Evolutionary conservation across 2,329 filamentous ascomycete species (phyloP).

Genomic region (Aspergillus eucalypticola): DNA sequence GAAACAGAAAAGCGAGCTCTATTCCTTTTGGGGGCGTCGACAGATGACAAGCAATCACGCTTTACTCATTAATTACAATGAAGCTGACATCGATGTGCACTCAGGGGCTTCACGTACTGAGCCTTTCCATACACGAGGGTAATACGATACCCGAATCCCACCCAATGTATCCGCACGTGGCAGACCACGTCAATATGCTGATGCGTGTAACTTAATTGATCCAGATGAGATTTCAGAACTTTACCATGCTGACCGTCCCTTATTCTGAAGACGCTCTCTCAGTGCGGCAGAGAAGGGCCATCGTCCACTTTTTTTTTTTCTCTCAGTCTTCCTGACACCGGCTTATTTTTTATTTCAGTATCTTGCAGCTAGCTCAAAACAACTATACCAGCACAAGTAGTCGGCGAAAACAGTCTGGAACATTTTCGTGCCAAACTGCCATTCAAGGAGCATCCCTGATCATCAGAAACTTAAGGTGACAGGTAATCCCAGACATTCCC

Average conservation of each 20-base stretch:
- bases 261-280: background rate
- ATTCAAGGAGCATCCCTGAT: background rate
- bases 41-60: no score
- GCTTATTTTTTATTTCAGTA: background rate
- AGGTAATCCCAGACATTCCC: background rate
- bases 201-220: constrained; percentile 22
- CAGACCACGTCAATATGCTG: constrained; percentile 2
- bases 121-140: background rate
- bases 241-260: constrained; percentile 1
- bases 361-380: background rate
- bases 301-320: no score
- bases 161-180: constrained; percentile 16
- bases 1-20: background rate
- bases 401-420: background rate
- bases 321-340: background rate
- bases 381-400: background rate
- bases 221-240: constrained; percentile 7
- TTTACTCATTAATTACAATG: background rate
- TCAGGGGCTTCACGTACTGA: background rate
- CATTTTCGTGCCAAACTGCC: background rate
- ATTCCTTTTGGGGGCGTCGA: background rate
- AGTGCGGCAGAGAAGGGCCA: background rate
- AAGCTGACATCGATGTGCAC: background rate
- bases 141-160: constrained; percentile 6
- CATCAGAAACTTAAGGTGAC: background rate